Percentiles rank a stretch among this genome's conserved stretches.
Evolutionary conservation across 352 stramenopile species (phyloP).

Genomic region (Phytophthora megakarya): DNA sequence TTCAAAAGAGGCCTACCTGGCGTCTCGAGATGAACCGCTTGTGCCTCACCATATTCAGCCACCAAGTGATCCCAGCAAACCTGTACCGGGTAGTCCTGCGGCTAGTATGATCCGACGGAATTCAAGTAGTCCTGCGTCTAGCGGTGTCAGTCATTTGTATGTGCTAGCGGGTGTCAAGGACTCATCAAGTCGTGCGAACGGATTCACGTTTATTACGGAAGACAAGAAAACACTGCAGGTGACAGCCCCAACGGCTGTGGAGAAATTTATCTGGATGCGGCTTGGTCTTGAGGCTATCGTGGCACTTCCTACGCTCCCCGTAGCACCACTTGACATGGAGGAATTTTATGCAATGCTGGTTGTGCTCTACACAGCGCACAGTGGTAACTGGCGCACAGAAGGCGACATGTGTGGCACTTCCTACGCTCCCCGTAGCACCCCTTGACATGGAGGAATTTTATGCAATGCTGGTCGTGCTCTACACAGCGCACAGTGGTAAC

Average conservation of each 20-base stretch:
- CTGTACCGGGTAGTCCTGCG: constrained; percentile 37
- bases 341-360: constrained; percentile 92
- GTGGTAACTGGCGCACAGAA: constrained; percentile 81
- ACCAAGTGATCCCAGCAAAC: constrained; percentile 37
- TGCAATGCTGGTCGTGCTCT: constrained; percentile 87
- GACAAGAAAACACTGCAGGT: constrained; percentile 88
- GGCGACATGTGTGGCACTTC: too few species aligned
- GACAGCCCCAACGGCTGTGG: constrained; percentile 72
- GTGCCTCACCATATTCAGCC: constrained; percentile 54
- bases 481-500: constrained; percentile 76
- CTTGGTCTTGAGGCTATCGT: constrained; percentile 84
- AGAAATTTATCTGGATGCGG: constrained; percentile 90
- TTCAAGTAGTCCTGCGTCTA: constrained; percentile 49
- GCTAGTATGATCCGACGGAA: constrained; percentile 46
- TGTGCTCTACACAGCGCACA: constrained; percentile 81
- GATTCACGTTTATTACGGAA: constrained; percentile 89
- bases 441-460: constrained; percentile 91
- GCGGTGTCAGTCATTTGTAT: constrained; percentile 73
- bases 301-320: constrained; percentile 76
- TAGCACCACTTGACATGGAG: constrained; percentile 86
- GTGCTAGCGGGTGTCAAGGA: constrained; percentile 85
- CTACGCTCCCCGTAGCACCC: constrained; percentile 74
- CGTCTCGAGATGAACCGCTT: constrained; percentile 75
- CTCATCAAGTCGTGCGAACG: constrained; percentile 75
- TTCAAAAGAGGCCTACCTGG: constrained; percentile 85